Base-by-base conservation (phyloP, 2,329 filamentous ascomycete species). In the Pyricularia sp. region DNA sequence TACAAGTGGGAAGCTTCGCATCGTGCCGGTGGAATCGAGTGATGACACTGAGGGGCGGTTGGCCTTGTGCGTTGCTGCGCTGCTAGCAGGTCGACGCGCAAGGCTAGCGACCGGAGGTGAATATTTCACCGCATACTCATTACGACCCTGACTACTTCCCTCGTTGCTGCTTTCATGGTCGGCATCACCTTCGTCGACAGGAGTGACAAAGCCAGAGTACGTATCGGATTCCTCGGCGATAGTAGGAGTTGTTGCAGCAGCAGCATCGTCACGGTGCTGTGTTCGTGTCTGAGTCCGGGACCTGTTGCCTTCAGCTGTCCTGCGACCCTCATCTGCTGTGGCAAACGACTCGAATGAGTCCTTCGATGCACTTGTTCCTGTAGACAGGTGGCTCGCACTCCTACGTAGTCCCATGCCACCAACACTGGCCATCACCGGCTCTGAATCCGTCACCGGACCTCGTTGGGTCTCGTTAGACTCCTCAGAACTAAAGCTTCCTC, bases 401-500 rank as follows among this genome's bases (percentile, higher is more conserved):
- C 71, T 70, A 36, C 63, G 20, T 50, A 61, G 63, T 20, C 50
- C 12, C 59, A 31, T 5, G 50, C 33, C 30, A n/a, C 17, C 33
- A 59, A 28, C 55, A 28, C 33, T 68, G 0, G 66, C 69, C 67
- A 68, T 31, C 33, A 67, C 58, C 26, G 58, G 23, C 58, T 61
- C 58, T 26, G 70, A 70, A 55, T 73, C 73, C 65, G 74, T 65
- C 11, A 75, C 71, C 68, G 85, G 78, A 25, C 84, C 88, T 11
- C 85, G 81, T 1, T 87, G 86, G 0, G 88, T 90, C 75, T 88
- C 86, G 2, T 86, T 83, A 17, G 88, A 90, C 69, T 82, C 85
- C 61, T 86, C 85, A 0, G 88, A 90, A 73, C 80, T 84, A 70
- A 81, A 83, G 74, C 88, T 90, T 66, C 80, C 81, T 72, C 86